Percentiles rank a stretch among this genome's conserved stretches.
phyloP scores from a whole-genome alignment of 371 early-diverging fungal genomes.

The Mucor racemosus region DNA sequence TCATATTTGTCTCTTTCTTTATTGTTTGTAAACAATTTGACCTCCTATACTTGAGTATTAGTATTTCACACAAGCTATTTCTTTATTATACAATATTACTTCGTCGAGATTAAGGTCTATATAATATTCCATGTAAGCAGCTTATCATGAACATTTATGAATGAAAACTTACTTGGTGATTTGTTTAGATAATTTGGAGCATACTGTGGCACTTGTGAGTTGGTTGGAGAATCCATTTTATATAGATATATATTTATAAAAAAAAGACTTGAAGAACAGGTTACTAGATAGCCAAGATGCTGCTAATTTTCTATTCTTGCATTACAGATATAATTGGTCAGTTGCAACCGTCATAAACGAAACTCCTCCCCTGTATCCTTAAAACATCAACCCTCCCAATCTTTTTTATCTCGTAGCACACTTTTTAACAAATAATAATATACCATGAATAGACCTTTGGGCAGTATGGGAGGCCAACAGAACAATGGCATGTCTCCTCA shows the following conservation, averaged over 20 bases:
- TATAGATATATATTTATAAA: not conserved
- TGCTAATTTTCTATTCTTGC: not conserved
- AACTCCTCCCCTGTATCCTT: conserved; percentile 17
- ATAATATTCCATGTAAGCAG: not conserved
- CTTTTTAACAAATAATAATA: not conserved
- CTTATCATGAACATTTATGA: not conserved
- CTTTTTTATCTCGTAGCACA: not conserved
- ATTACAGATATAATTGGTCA: not conserved
- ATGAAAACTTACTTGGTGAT: conserved; percentile 17
- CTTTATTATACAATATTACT: conserved; percentile 19
- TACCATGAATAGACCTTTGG: conserved; percentile 27
- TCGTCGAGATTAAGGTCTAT: conserved; percentile 51
- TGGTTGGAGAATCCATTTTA: conserved; percentile 37
- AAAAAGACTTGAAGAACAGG: not conserved
- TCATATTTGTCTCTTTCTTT: conserved; percentile 91
- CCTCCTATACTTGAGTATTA: conserved; percentile 43
- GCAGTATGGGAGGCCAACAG: conserved; percentile 19
- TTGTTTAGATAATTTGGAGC: conserved; percentile 37
- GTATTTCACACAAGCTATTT: not conserved
- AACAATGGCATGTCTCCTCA: conserved; percentile 36
- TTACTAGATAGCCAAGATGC: not conserved
- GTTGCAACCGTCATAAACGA: conserved; percentile 1
- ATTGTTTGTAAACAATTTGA: conserved; percentile 76
- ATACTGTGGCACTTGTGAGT: conserved; percentile 36
- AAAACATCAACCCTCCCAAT: conserved; percentile 12